Evolutionary conservation across 805 yeast genomes (phyloP).

Genomic region (Yarrowia sp.): DNA sequence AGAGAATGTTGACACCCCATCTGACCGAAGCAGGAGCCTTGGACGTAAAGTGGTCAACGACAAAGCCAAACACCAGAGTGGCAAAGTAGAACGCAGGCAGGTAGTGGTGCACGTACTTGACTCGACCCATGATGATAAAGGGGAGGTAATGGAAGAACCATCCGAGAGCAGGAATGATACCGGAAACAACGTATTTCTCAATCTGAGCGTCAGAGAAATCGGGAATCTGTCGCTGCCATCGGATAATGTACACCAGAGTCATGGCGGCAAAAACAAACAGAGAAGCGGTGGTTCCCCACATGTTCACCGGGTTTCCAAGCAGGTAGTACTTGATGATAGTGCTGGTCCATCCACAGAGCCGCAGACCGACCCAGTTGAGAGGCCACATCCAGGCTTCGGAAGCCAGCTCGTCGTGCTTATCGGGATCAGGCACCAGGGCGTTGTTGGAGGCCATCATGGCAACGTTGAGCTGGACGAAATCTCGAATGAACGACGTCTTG

Average conservation of each 20-base stretch:
- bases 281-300: conserved; percentile 61
- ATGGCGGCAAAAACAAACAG: conserved; percentile 46
- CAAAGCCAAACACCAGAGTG: conserved; percentile 66
- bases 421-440: conserved; percentile 74
- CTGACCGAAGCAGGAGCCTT: conserved; percentile 10
- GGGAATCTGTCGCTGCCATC: conserved; percentile 71
- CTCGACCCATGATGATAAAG: conserved; percentile 91
- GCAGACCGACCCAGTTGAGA: conserved; percentile 58
- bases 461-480: conserved; percentile 66
- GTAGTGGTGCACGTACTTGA: conserved; percentile 94
- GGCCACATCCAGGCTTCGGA: conserved; percentile 88
- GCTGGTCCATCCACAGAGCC: conserved; percentile 73
- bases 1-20: conserved; percentile 42
- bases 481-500: conserved; percentile 57
- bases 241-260: conserved; percentile 42
- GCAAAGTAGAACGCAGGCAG: conserved; percentile 95
- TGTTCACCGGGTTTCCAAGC: conserved; percentile 61
- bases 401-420: conserved; percentile 68
- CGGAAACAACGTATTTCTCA: conserved; percentile 55
- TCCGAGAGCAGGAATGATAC: conserved; percentile 81
- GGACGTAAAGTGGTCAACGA: conserved; percentile 45
- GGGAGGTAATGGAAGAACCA: conserved; percentile 90
- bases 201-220: conserved; percentile 46
- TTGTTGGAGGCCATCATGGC: conserved; percentile 85
- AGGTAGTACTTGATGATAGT: conserved; percentile 58